A percentile compares a stretch with the other conserved stretches of the same genome.
Evolutionary conservation across 176 grass and related monocot species (phyloP).

Genomic region (Chloris gayana): DNA sequence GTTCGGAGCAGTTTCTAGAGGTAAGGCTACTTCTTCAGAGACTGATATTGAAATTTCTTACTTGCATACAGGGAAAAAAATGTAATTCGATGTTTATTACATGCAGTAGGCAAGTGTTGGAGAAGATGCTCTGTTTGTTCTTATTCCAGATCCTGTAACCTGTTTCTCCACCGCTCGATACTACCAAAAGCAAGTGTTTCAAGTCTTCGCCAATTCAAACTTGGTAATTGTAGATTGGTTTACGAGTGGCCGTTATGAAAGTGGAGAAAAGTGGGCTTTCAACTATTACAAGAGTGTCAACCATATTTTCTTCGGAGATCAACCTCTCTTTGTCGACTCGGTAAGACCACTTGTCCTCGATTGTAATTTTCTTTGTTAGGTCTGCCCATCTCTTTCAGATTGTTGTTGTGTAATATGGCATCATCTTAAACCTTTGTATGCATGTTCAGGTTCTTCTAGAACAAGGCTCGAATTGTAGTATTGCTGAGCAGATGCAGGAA

Average conservation of each 20-base stretch:
- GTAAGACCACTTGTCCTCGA: conserved; percentile 41
- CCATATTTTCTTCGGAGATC: conserved; percentile 64
- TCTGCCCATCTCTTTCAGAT: neutral
- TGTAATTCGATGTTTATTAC: conserved; percentile 25
- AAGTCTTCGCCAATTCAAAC: conserved; percentile 63
- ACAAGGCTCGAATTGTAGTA: conserved; percentile 46
- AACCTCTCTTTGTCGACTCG: conserved; percentile 84
- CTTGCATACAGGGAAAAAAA: neutral
- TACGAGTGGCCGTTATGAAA: conserved; percentile 84
- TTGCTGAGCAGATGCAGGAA: conserved; percentile 69
- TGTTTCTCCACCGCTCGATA: conserved; percentile 78
- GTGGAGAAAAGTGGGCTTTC: conserved; percentile 84
- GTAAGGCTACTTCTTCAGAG: conserved; percentile 42
- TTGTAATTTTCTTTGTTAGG: conserved; percentile 7
- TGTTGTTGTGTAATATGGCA: neutral
- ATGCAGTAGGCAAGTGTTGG: conserved; percentile 80
- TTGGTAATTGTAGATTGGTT: conserved; percentile 90
- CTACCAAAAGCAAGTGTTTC: conserved; percentile 80
- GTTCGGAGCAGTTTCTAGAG: conserved; percentile 77
- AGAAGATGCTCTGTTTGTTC: conserved; percentile 61
- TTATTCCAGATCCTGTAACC: conserved; percentile 91
- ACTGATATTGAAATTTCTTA: neutral
- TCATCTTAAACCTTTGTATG: conserved; percentile 2
- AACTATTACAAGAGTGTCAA: conserved; percentile 70
- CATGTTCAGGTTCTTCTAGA: conserved; percentile 70